Conservation (phyloP, 2,329 filamentous ascomycete genomes). For the Colletotrichum lupini region DNA sequence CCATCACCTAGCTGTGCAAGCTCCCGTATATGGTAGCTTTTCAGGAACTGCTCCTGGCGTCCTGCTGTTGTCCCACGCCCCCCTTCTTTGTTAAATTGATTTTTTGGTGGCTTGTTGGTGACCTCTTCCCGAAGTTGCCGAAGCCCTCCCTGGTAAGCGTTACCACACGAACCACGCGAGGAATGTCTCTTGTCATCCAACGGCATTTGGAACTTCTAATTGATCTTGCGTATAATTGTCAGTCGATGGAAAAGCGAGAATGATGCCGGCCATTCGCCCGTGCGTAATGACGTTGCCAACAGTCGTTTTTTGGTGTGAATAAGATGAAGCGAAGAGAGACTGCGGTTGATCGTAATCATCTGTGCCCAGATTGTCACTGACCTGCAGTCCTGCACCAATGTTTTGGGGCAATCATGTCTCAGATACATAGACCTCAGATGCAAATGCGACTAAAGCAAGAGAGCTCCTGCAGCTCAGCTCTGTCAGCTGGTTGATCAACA, state of each 20-base stretch:
- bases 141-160: not conserved
- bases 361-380: not conserved
- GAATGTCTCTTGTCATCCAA: not conserved
- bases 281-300: not conserved
- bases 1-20: not conserved
- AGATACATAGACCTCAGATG: not conserved
- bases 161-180: not conserved
- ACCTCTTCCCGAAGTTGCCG: not conserved
- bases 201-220: not conserved
- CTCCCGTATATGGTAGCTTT: not conserved
- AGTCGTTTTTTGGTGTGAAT: not conserved
- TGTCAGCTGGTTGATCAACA: not conserved
- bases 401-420: not conserved
- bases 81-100: not conserved
- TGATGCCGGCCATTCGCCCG: not conserved
- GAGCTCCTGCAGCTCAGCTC: slow-evolving; percentile 1
- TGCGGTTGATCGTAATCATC: not conserved
- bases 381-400: not conserved
- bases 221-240: not conserved
- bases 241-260: not conserved
- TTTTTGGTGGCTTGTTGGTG: not conserved
- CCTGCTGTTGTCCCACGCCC: too few species aligned
- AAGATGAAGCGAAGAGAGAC: not conserved
- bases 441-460: not conserved
- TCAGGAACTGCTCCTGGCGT: not conserved